Percentiles rank a stretch among this genome's conserved stretches.
Evolutionary conservation across 495 filamentous ascomycete genomes (phyloP).

Genomic region (Penicillium crystallinum): DNA sequence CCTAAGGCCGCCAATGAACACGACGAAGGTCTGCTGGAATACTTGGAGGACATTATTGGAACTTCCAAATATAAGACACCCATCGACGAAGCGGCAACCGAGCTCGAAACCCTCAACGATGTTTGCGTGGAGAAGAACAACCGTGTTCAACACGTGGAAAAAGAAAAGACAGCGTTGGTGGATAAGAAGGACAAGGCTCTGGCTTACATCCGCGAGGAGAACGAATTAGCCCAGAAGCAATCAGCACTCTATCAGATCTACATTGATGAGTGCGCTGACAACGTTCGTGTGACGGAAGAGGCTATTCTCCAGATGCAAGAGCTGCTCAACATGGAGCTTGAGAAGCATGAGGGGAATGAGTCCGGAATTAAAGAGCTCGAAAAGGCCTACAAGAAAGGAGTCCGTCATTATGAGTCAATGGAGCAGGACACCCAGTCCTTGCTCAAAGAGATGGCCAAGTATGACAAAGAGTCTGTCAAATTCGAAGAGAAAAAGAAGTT

Average conservation of each 20-base stretch:
- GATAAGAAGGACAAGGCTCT: slow-evolving; percentile 96
- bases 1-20: slow-evolving; percentile 90
- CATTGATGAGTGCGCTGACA: slow-evolving; percentile 79
- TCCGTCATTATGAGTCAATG: slow-evolving; percentile 74
- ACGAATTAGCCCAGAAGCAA: slow-evolving; percentile 85
- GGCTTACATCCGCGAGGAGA: slow-evolving; percentile 83
- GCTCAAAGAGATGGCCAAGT: slow-evolving; percentile 81
- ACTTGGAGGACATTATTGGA: slow-evolving; percentile 97
- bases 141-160: slow-evolving; percentile 95
- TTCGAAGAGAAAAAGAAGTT: slow-evolving; percentile 98
- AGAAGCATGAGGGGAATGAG: slow-evolving; percentile 88
- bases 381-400: slow-evolving; percentile 73
- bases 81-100: slow-evolving; percentile 85
- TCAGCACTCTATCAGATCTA: slow-evolving; percentile 87
- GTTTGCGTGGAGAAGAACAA: slow-evolving; percentile 90
- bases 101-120: slow-evolving; percentile 89
- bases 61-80: slow-evolving; percentile 96
- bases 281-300: slow-evolving; percentile 84
- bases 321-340: slow-evolving; percentile 79
- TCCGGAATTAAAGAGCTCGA: slow-evolving; percentile 85
- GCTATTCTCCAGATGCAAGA: slow-evolving; percentile 85
- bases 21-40: slow-evolving; percentile 93
- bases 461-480: slow-evolving; percentile 94
- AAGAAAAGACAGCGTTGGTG: slow-evolving; percentile 85
- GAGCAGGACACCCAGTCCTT: slow-evolving; percentile 78